A percentile compares a stretch with the other conserved stretches of the same genome.
These are phyloP conservation scores for Setomelanomma holmii DNA, from an alignment of 2,329 filamentous ascomycete genomes.

Conservation along the genomic window DNA sequence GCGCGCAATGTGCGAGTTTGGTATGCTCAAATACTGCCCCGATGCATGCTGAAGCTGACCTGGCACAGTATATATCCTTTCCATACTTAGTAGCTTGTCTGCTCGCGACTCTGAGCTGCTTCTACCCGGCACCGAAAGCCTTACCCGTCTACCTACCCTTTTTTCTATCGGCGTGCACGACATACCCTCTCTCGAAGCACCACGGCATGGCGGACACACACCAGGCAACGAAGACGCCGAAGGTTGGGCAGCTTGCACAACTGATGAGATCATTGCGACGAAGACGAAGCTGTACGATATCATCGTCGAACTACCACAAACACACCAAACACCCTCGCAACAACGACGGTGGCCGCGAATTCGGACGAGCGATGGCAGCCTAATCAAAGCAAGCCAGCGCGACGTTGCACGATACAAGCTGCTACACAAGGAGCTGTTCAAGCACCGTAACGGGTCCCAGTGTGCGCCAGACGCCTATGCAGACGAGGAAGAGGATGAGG, in stretches of 20 bases:
- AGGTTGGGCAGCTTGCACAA: slow-evolving; percentile 94
- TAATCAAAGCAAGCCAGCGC: slow-evolving; percentile 85
- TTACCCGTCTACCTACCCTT: slow-evolving; percentile 75
- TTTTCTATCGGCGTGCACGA: slow-evolving; percentile 95
- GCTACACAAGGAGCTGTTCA: slow-evolving; percentile 45
- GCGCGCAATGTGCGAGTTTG: slow-evolving; percentile 85
- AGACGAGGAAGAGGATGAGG: slow-evolving; percentile 33
- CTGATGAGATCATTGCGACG: slow-evolving; percentile 87
- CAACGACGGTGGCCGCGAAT: slow-evolving; percentile 79
- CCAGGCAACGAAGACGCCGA: slow-evolving; percentile 53
- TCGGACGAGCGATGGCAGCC: slow-evolving; percentile 66
- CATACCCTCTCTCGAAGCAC: slow-evolving; percentile 75
- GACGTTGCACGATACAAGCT: slow-evolving; percentile 76
- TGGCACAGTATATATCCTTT: slow-evolving; percentile 86
- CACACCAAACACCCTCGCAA: slow-evolving; percentile 58
- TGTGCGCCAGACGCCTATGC: slow-evolving; percentile 18
- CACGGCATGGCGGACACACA: slow-evolving; percentile 44
- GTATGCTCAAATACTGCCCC: slow-evolving; percentile 58
- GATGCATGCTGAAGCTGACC: slow-evolving; percentile 9
- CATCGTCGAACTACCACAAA: slow-evolving; percentile 79
- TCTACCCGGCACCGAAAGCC: slow-evolving; percentile 65
- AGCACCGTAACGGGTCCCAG: slow-evolving; percentile 27
- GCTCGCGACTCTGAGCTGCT: slow-evolving; percentile 73
- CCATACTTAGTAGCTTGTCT: slow-evolving; percentile 89
- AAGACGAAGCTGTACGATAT: slow-evolving; percentile 90